These are phyloP conservation scores for Leucoagaricus sp. DNA, from an alignment of 1,284 basidiomycete species.

Conservation along the genomic window DNA sequence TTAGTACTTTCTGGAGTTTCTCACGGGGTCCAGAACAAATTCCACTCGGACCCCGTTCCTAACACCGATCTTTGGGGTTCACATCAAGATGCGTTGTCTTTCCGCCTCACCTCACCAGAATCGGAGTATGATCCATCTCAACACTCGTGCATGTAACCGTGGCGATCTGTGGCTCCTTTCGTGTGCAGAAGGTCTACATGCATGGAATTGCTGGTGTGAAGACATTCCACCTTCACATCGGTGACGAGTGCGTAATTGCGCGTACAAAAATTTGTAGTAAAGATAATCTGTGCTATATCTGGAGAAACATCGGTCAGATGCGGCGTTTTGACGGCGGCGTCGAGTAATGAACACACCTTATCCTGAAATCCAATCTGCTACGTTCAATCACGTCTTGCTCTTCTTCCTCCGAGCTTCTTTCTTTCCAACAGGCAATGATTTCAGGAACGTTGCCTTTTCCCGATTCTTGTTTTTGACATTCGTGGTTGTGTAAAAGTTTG, in stretches of 20 bases:
- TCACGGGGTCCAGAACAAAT: conserved; percentile 24
- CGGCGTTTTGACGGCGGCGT: conserved; percentile 10
- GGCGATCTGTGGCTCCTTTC: not conserved
- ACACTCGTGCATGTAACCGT: not conserved
- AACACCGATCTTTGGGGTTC: conserved; percentile 1
- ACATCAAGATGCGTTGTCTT: not conserved
- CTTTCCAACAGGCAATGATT: conserved; percentile 51
- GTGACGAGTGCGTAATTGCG: not conserved
- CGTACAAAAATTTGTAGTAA: not conserved
- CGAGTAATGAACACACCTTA: conserved; percentile 14
- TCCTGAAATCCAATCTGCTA: conserved; percentile 4
- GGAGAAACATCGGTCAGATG: conserved; percentile 13
- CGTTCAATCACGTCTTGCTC: conserved; percentile 19
- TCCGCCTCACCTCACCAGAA: not conserved
- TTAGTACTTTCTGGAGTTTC: conserved; percentile 30
- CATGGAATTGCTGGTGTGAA: not conserved
- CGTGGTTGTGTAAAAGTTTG: conserved; percentile 87
- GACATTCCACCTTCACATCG: not conserved
- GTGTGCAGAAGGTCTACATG: not conserved
- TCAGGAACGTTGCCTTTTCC: conserved; percentile 58
- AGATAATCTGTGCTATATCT: conserved; percentile 8
- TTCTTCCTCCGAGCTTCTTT: conserved; percentile 42
- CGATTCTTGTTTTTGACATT: conserved; percentile 92
- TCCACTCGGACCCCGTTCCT: conserved; percentile 1
- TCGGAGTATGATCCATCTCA: not conserved